These are phyloP conservation scores for Akanthomyces uredinophilus DNA, from an alignment of 2,329 filamentous ascomycete genomes.

Conservation along the genomic window DNA sequence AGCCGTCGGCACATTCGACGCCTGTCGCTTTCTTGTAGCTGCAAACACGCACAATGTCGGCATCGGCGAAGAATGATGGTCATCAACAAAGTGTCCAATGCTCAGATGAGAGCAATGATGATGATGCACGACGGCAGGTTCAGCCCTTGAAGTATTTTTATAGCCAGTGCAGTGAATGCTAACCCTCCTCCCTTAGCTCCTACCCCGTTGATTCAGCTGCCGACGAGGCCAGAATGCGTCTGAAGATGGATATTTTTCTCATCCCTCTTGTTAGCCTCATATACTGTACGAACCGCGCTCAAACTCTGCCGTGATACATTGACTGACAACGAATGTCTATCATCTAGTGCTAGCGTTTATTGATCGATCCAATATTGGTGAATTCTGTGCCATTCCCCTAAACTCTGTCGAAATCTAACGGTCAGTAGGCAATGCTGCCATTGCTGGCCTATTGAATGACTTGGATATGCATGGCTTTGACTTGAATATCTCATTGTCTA, in stretches of 20 bases:
- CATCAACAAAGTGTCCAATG: background rate
- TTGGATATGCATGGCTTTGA: conserved; percentile 51
- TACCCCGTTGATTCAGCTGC: too few relatives aligned
- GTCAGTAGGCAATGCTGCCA: conserved; percentile 48
- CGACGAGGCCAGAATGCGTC: conserved; percentile 31
- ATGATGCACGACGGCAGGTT: background rate
- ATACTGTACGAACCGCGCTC: conserved; percentile 31
- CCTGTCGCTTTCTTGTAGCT: background rate
- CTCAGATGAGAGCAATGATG: background rate
- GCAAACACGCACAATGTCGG: background rate
- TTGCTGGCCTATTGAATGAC: conserved; percentile 54
- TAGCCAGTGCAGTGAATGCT: background rate
- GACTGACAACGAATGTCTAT: background rate
- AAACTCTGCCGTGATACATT: too few relatives aligned
- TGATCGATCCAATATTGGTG: conserved; percentile 62
- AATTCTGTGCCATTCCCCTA: conserved; percentile 11
- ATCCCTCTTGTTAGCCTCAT: conserved; percentile 54
- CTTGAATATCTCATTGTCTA: conserved; percentile 56
- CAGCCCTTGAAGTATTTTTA: background rate
- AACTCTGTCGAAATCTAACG: background rate
- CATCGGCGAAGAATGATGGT: background rate
- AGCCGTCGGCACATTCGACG: background rate
- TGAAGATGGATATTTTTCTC: conserved; percentile 55
- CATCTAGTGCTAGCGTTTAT: conserved; percentile 41
- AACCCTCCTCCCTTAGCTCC: background rate